Base-by-base conservation (phyloP, 768 basidiomycete species). In the button mushroom (Agaricus bisporus) region DNA sequence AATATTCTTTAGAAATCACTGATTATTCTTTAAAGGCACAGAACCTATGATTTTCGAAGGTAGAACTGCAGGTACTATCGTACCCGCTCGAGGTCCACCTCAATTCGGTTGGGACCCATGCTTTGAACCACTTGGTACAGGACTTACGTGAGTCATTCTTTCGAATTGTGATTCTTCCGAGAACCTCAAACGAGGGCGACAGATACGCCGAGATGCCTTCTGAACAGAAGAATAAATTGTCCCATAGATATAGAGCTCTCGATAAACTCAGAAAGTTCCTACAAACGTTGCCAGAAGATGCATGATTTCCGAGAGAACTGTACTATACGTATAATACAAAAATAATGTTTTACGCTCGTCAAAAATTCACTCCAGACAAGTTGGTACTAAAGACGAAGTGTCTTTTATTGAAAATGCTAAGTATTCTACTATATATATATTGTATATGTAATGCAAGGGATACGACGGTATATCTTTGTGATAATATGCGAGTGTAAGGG, bases 61-160 rank as follows among this genome's bases (percentile, higher is more conserved):
- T 0, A 75, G 80, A 10, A 97, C 94, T 1, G 83, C 91, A 22
- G 95, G 95, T 2, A 77, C 68, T n/a, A 94, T 98, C 57, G 95
- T 99, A 2, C 82, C 83, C 22, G 78, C 95, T 1, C 70, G 95
- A 41, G 95, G 95, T 0, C 78, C 83, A 0, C 70, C 75, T 26
- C 68, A 78, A 11, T 98, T 98, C 63, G 95, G 95, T 20, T 98
- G 94, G 93, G 92, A 95, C 68, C 76, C 92, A 0, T 70, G 88
- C 8, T 97, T 95, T 63, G 81, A 93, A 64, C 89, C 88, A 0
- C 74, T 80, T 46, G 86, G 81, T 9, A 83, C 78, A 17, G 83
- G 85, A 6, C 74, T 83, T 67, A 98, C 95, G 88, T 95, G 76
- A 63, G 70, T 60, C 4, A 8, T 5, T 11, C 47, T 28, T 22